Conservation (phyloP, 31 red algal genomes). For the Bonnemaisonia californica region DNA sequence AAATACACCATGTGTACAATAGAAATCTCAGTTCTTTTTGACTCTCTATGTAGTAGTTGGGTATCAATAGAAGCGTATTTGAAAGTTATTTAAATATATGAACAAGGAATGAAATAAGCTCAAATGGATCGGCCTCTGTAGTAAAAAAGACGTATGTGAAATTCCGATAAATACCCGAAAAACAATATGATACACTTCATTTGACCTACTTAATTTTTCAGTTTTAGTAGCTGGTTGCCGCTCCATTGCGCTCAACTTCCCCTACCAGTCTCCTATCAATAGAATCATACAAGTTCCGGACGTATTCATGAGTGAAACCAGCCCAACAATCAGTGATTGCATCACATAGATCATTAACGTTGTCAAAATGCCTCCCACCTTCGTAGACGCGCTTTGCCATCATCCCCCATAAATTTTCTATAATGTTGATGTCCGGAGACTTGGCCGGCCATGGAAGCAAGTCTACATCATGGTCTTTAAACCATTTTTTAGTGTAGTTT, state of each 20-base stretch:
- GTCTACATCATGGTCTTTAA: not conserved
- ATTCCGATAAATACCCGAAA: no score
- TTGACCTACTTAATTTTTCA: no score
- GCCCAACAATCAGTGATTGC: not conserved
- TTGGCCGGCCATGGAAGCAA: slow-evolving; percentile 15
- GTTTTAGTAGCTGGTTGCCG: no score
- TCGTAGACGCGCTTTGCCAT: not conserved
- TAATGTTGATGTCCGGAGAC: slow-evolving; percentile 17
- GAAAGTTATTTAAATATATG: no score
- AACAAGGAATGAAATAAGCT: no score
- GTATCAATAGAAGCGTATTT: no score
- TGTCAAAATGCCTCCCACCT: slow-evolving; percentile 2
- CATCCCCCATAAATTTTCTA: slow-evolving; percentile 15
- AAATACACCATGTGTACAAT: no score
- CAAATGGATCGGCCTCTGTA: no score
- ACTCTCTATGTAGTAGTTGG: no score
- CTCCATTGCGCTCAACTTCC: not conserved
- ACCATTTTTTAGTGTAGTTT: not conserved
- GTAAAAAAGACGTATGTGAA: no score
- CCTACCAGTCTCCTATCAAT: not conserved
- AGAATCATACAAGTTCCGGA: not conserved
- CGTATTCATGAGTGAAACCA: not conserved
- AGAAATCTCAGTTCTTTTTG: no score
- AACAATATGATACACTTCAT: no score
- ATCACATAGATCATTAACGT: not conserved